Conservation (phyloP, 225 moss, liverwort and hornwort species). For the Rhytidiadelphus loreus region DNA sequence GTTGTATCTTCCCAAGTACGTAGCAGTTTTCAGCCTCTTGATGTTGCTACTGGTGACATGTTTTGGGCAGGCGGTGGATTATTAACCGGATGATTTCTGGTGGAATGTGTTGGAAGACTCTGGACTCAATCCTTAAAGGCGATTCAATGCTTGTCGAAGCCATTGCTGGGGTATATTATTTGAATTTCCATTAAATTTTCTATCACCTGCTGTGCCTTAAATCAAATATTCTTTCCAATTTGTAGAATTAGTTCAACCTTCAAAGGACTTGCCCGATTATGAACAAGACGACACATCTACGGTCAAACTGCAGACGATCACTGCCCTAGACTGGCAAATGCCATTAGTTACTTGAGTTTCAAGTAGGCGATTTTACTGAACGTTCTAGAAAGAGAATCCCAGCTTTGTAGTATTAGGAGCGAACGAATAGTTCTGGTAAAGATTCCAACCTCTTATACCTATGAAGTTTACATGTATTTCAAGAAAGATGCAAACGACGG, state of each 20-base stretch:
- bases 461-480: background rate
- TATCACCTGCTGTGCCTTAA: background rate
- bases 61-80: slow-evolving; percentile 68
- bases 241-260: background rate
- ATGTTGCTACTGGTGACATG: background rate
- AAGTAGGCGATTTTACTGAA: background rate
- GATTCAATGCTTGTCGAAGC: slow-evolving; percentile 90
- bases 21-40: slow-evolving; percentile 3
- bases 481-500: background rate
- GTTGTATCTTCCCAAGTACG: background rate
- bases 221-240: background rate
- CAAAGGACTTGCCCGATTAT: background rate
- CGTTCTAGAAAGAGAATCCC: background rate
- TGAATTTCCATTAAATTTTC: background rate
- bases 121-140: slow-evolving; percentile 50
- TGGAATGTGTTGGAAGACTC: slow-evolving; percentile 28
- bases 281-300: background rate
- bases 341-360: background rate
- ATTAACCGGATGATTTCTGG: slow-evolving; percentile 55
- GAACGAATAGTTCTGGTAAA: background rate
- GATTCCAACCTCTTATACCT: background rate
- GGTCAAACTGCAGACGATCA: background rate
- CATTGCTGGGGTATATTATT: slow-evolving; percentile 61
- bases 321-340: background rate
- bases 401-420: background rate